Conservation (phyloP, 75 land plant genomes). For the Sequoiadendron giganteum region DNA sequence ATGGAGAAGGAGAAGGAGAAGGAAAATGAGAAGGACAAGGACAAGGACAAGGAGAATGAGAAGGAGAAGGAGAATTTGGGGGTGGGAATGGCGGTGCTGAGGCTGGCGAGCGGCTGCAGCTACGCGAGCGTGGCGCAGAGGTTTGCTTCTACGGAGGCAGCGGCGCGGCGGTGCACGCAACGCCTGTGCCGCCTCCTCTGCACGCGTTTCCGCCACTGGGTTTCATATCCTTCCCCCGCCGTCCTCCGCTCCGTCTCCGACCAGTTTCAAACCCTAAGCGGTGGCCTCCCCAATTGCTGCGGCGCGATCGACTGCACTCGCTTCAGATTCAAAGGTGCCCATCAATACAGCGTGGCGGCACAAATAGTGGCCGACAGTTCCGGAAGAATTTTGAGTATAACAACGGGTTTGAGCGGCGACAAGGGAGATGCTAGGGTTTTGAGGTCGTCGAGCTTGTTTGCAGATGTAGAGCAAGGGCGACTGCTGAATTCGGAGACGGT, state of each 20-base stretch:
- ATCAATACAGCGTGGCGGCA: constrained; percentile 27
- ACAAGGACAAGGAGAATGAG: too few relatives aligned
- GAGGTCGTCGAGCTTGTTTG: constrained; percentile 41
- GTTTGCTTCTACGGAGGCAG: constrained; percentile 47
- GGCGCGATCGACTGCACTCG: constrained; percentile 51
- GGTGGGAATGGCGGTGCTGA: constrained; percentile 53
- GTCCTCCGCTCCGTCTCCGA: constrained; percentile 26
- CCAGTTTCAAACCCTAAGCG: constrained; percentile 23
- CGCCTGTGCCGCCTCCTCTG: constrained; percentile 64
- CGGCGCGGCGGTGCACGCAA: constrained; percentile 42
- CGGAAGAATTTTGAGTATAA: constrained; percentile 50
- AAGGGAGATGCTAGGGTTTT: constrained; percentile 40
- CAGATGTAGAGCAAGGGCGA: constrained; percentile 33
- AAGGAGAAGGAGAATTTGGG: constrained; percentile 3
- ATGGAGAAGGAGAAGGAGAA: constrained; percentile 29
- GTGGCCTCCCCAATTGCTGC: constrained; percentile 62
- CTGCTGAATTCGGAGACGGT: constrained; percentile 26
- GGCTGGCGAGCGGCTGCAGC: constrained; percentile 53
- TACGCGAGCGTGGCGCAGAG: constrained; percentile 33
- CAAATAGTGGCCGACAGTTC: constrained; percentile 63
- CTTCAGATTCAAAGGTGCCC: constrained; percentile 19
- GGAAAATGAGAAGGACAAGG: too few relatives aligned
- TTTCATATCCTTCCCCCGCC: constrained; percentile 43
- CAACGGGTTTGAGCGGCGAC: constrained; percentile 50
- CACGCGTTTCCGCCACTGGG: constrained; percentile 56